These are phyloP conservation scores for Sarcomyxa edulis DNA, from an alignment of 768 basidiomycete genomes.

Conservation along the genomic window DNA sequence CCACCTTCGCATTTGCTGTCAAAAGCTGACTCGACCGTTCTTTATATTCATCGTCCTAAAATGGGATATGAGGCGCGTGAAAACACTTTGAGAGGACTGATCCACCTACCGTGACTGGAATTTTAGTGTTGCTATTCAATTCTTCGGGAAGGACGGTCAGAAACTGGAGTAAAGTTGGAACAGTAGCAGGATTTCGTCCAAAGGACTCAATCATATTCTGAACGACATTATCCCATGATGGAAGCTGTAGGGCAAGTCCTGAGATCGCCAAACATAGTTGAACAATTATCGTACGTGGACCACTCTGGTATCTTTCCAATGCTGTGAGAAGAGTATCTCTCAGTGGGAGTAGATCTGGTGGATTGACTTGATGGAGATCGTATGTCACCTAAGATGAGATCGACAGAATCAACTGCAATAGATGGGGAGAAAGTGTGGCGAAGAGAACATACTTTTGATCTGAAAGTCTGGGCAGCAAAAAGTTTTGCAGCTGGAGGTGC, in stretches of 20 bases:
- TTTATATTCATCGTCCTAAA: slow-evolving; percentile 71
- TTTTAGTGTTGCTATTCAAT: slow-evolving; percentile 73
- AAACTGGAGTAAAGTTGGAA: slow-evolving; percentile 83
- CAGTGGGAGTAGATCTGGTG: slow-evolving; percentile 65
- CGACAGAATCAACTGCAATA: slow-evolving; percentile 16
- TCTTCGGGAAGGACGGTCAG: slow-evolving; percentile 91
- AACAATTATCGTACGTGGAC: slow-evolving; percentile 79
- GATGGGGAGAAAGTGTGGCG: slow-evolving; percentile 5
- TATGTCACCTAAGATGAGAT: slow-evolving; percentile 75
- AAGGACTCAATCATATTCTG: slow-evolving; percentile 78
- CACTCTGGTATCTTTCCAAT: slow-evolving; percentile 64
- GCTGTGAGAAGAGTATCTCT: slow-evolving; percentile 84
- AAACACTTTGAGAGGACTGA: slow-evolving; percentile 1
- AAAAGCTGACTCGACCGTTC: slow-evolving; percentile 59
- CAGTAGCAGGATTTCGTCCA: slow-evolving; percentile 79
- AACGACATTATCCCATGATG: slow-evolving; percentile 79
- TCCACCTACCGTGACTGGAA: slow-evolving; percentile 77
- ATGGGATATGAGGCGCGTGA: slow-evolving; percentile 5
- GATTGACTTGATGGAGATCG: slow-evolving; percentile 86
- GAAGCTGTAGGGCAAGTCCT: slow-evolving; percentile 86
- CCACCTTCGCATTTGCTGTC: slow-evolving; percentile 60
- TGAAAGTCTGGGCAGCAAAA: slow-evolving; percentile 95
- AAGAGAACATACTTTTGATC: slow-evolving; percentile 70
- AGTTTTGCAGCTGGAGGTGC: slow-evolving; percentile 77
- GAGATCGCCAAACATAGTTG: slow-evolving; percentile 90